A percentile compares a stretch with the other conserved stretches of the same genome.
Evolutionary conservation across 73 alveolate species (phyloP).

Genomic region (Blepharisma stoltei): DNA sequence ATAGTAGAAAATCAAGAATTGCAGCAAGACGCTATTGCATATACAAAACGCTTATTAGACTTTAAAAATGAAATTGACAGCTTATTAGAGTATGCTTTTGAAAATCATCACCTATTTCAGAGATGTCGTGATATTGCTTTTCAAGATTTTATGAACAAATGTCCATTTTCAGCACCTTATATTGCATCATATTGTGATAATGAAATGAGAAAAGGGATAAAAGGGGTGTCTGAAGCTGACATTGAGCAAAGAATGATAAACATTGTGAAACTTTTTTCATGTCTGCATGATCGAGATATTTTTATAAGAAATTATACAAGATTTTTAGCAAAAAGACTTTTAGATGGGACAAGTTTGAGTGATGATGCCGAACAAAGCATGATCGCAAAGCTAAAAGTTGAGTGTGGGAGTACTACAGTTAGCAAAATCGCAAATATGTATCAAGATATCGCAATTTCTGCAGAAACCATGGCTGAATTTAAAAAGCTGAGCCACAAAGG

Average conservation of each 20-base stretch:
- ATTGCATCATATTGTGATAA: constrained; percentile 76
- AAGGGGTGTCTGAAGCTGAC: constrained; percentile 67
- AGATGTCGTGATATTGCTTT: constrained; percentile 57
- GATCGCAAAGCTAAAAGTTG: constrained; percentile 72
- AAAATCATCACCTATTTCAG: constrained; percentile 60
- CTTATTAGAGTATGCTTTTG: constrained; percentile 62
- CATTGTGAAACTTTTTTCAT: constrained; percentile 65
- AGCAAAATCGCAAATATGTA: constrained; percentile 72
- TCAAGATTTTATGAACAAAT: constrained; percentile 62
- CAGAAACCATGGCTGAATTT: constrained; percentile 60
- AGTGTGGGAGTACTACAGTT: constrained; percentile 70
- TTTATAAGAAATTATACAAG: constrained; percentile 65
- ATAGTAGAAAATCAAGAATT: constrained; percentile 64
- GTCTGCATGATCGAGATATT: constrained; percentile 66
- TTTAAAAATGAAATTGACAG: constrained; percentile 77
- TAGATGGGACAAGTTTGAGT: constrained; percentile 58
- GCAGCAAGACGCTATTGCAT: constrained; percentile 71
- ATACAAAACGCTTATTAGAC: constrained; percentile 62
- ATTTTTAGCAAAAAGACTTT: constrained; percentile 59
- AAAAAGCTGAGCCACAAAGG: constrained; percentile 40
- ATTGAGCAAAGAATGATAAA: constrained; percentile 64
- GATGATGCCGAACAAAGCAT: constrained; percentile 65
- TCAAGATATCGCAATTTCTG: constrained; percentile 68
- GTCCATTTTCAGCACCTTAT: constrained; percentile 66
- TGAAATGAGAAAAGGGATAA: constrained; percentile 73